phyloP scores from a whole-genome alignment of 768 basidiomycete genomes.

The Suillus paluster region DNA sequence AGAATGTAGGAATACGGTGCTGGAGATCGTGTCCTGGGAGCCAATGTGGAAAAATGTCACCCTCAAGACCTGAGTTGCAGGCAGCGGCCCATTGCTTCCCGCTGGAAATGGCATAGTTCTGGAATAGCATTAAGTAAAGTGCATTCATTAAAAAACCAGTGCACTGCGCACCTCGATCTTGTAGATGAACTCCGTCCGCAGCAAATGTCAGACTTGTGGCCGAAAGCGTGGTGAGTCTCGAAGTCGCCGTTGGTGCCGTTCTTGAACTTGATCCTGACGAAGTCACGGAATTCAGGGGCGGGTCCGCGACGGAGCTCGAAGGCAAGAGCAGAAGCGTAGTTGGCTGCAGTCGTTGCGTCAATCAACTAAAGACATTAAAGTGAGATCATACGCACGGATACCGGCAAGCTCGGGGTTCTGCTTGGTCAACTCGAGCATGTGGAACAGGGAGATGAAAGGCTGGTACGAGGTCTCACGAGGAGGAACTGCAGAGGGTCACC shows the following conservation, averaged over 20 bases:
- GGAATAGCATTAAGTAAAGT: no score
- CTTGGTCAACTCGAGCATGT: conserved; percentile 66
- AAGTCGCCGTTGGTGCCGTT: conserved; percentile 74
- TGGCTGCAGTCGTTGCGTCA: conserved; percentile 47
- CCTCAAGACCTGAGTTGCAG: no score
- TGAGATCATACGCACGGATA: conserved; percentile 60
- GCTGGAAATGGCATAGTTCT: no score
- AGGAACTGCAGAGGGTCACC: conserved; percentile 80
- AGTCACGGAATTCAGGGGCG: conserved; percentile 77
- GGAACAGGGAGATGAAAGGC: conserved; percentile 88
- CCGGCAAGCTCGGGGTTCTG: conserved; percentile 61
- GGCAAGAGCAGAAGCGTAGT: conserved; percentile 73
- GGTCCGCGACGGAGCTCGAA: conserved; percentile 80
- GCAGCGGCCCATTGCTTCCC: no score
- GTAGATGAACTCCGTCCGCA: no score
- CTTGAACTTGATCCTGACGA: conserved; percentile 84
- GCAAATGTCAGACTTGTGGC: no score
- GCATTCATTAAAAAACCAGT: no score
- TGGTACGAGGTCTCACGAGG: conserved; percentile 82
- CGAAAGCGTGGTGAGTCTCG: conserved; percentile 73
- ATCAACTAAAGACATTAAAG: conserved; percentile 5
- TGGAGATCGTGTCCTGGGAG: no score
- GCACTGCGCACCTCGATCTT: no score
- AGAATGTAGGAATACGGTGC: no score
- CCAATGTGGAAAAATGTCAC: no score